Percentiles rank a stretch among this genome's conserved stretches.
phyloP scores from a whole-genome alignment of 177 flowering plant genomes.

The Vitis hybrid region DNA sequence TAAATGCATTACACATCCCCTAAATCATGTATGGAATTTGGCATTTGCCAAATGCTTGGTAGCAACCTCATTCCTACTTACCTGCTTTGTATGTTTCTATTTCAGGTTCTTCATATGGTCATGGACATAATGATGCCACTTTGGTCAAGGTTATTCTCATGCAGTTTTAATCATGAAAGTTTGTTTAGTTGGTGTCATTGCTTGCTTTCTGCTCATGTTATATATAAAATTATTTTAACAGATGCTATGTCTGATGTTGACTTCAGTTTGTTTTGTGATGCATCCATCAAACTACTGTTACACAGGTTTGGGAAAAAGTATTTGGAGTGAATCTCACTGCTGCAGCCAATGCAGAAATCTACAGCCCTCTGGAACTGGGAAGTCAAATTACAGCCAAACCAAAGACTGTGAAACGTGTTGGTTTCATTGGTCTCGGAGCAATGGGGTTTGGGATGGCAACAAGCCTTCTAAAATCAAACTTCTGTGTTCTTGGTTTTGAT shows the following conservation, averaged over 20 bases:
- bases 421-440: conserved; percentile 99
- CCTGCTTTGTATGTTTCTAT: conserved; percentile 4
- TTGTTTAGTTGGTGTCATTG: conserved; percentile 3
- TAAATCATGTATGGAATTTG: not conserved
- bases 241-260: not conserved
- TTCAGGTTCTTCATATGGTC: conserved; percentile 52
- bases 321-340: conserved; percentile 59
- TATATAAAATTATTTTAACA: not conserved
- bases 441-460: conserved; percentile 99
- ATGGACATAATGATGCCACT: conserved; percentile 35
- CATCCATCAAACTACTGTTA: conserved; percentile 12
- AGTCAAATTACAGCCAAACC: conserved; percentile 45
- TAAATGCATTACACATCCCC: not conserved
- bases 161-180: not conserved
- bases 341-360: conserved; percentile 63
- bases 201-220: not conserved
- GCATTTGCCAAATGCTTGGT: not conserved
- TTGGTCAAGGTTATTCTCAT: conserved; percentile 53
- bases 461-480: conserved; percentile 74
- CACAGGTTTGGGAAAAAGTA: conserved; percentile 70
- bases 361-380: conserved; percentile 66
- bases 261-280: not conserved
- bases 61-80: conserved; percentile 13
- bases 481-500: conserved; percentile 77
- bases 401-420: conserved; percentile 60